phyloP scores from a whole-genome alignment of 345 rosid genomes.

The Psidium friedrichsthalianum region DNA sequence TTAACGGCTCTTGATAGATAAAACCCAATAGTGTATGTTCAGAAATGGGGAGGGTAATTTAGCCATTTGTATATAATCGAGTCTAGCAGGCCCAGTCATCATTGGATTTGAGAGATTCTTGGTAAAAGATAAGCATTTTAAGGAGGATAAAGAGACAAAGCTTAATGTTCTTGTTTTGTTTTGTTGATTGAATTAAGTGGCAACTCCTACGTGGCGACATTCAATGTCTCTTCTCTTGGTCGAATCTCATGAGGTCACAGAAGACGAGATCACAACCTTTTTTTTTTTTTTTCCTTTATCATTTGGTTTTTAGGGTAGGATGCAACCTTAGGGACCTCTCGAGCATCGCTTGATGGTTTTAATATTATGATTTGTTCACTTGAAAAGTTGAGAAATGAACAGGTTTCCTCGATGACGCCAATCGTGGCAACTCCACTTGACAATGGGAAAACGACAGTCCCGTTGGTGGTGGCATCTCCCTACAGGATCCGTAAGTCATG shows the following conservation, averaged over 20 bases:
- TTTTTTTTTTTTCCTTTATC: background rate
- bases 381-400: background rate
- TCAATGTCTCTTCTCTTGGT: background rate
- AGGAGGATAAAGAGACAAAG: background rate
- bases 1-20: background rate
- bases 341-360: background rate
- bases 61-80: background rate
- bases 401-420: background rate
- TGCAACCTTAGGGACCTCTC: background rate
- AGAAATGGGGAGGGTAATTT: background rate
- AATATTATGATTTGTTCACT: background rate
- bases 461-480: constrained; percentile 62
- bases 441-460: constrained; percentile 53
- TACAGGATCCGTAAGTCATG: constrained; percentile 10
- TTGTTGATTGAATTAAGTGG: background rate
- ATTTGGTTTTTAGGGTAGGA: background rate
- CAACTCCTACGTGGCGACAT: background rate
- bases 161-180: background rate
- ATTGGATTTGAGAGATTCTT: background rate
- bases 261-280: background rate
- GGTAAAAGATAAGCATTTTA: background rate
- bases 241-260: background rate
- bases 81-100: background rate
- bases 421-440: constrained; percentile 48
- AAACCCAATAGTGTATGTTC: background rate